Evolutionary conservation across 163 green algal genomes (phyloP).

Genomic region (Chloromonas sp.): DNA sequence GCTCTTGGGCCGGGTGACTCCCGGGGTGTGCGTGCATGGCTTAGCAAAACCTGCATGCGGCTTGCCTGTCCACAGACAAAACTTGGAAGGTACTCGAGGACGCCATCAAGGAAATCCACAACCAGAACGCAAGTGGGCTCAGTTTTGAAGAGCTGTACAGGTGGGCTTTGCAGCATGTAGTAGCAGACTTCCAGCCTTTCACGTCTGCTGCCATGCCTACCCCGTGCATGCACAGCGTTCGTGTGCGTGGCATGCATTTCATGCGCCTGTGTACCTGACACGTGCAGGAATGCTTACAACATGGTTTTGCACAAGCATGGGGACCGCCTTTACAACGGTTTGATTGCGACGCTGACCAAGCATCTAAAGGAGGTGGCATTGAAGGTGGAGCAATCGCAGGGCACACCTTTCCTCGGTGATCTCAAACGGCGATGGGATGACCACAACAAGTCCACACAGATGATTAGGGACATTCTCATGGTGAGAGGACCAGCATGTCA

Average conservation of each 20-base stretch:
- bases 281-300: constrained; percentile 95
- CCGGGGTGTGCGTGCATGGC: no score
- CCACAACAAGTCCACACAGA: constrained; percentile 91
- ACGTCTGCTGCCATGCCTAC: no score
- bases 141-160: constrained; percentile 98
- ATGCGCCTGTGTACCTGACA: background rate
- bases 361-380: constrained; percentile 74
- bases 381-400: constrained; percentile 69
- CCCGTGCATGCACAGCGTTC: no score
- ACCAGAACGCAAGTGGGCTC: constrained; percentile 89
- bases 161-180: constrained; percentile 29
- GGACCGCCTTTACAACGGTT: constrained; percentile 84
- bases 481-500: constrained; percentile 24
- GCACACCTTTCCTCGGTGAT: constrained; percentile 76
- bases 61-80: constrained; percentile 58
- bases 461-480: constrained; percentile 99
- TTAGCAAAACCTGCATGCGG: no score
- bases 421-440: constrained; percentile 83
- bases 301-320: constrained; percentile 98
- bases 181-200: background rate
- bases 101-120: constrained; percentile 95
- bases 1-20: no score
- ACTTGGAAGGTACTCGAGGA: constrained; percentile 90
- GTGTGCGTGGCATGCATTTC: no score
- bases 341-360: constrained; percentile 67